These are phyloP conservation scores for Trapa bicornis DNA, from an alignment of 345 rosid species.

Conservation along the genomic window DNA sequence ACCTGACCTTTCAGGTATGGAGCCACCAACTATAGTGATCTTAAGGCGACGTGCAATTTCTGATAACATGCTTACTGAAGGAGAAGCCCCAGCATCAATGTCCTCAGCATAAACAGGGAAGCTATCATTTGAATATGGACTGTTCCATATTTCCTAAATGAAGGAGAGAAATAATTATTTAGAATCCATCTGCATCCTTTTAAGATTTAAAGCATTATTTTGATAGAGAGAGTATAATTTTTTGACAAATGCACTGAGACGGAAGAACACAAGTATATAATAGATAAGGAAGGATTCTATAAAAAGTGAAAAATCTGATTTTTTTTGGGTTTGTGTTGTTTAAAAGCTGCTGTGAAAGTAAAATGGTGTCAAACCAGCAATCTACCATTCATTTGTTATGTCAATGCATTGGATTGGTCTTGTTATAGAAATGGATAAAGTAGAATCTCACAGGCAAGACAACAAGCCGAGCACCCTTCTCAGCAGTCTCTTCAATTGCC, in stretches of 20 bases:
- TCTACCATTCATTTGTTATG: too few species aligned
- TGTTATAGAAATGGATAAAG: background rate
- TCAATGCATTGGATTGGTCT: too few species aligned
- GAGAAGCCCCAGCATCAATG: slow-evolving; percentile 65
- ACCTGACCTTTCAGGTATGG: slow-evolving; percentile 62
- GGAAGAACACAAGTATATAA: background rate
- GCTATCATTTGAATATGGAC: slow-evolving; percentile 79
- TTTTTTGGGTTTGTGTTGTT: background rate
- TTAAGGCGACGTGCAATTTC: slow-evolving; percentile 49
- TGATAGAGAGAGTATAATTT: too few species aligned
- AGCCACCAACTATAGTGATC: slow-evolving; percentile 84
- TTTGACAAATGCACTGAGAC: background rate
- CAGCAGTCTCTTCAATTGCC: slow-evolving; percentile 63
- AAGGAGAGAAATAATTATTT: background rate
- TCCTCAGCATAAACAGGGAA: slow-evolving; percentile 86
- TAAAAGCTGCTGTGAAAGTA: too few species aligned
- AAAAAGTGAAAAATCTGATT: background rate
- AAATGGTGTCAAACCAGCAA: too few species aligned
- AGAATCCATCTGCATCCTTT: background rate
- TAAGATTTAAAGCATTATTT: background rate
- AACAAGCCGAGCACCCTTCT: slow-evolving; percentile 67
- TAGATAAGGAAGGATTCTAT: background rate
- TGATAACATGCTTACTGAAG: slow-evolving; percentile 75
- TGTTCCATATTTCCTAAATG: slow-evolving; percentile 84
- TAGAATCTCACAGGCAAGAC: slow-evolving; percentile 55